phyloP scores from a whole-genome alignment of 345 rosid genomes.

The Arabidopsis suecica region DNA sequence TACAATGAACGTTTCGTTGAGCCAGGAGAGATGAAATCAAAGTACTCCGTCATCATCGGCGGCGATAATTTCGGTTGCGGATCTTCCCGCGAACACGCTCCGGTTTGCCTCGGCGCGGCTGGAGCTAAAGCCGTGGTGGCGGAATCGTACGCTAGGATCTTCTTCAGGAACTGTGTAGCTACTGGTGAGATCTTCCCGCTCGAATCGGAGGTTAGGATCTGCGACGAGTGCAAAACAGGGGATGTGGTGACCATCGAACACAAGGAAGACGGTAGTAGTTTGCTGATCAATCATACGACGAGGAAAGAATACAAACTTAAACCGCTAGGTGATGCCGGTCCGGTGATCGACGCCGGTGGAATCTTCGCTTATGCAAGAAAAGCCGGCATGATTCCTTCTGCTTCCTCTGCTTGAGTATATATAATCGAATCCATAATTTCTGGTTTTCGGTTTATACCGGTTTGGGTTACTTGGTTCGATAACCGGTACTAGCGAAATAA shows the following conservation, averaged over 20 bases:
- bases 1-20: constrained; percentile 66
- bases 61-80: constrained; percentile 91
- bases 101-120: constrained; percentile 83
- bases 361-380: constrained; percentile 78
- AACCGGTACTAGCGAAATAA: background rate
- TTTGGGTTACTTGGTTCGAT: background rate
- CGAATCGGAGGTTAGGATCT: constrained; percentile 71
- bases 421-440: background rate
- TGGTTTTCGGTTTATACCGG: background rate
- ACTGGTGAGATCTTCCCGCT: constrained; percentile 79
- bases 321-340: constrained; percentile 83
- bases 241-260: constrained; percentile 67
- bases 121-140: constrained; percentile 77
- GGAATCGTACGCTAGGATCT: constrained; percentile 82
- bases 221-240: constrained; percentile 79
- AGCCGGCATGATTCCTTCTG: constrained; percentile 74
- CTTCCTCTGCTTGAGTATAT: constrained; percentile 31
- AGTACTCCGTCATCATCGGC: constrained; percentile 62
- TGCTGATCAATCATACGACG: constrained; percentile 72
- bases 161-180: constrained; percentile 81
- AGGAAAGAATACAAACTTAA: constrained; percentile 73
- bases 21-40: constrained; percentile 56
- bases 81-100: constrained; percentile 90
- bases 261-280: constrained; percentile 53
- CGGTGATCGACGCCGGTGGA: constrained; percentile 77